Conservation (phyloP, 2,329 filamentous ascomycete genomes). For the Parastagonospora nodorum region DNA sequence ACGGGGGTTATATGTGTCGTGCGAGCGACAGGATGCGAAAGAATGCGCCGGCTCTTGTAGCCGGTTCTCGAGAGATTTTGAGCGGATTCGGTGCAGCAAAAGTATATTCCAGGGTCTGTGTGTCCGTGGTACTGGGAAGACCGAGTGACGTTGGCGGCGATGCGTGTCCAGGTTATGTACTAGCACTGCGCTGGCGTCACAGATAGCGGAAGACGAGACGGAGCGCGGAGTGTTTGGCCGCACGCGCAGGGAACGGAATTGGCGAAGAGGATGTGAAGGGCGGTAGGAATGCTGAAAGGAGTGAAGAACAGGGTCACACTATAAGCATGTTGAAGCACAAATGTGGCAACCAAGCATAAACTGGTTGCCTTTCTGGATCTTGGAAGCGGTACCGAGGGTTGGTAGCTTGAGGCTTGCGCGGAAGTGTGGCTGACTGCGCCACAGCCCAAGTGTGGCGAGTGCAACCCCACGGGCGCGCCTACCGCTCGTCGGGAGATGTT, state of each 20-base stretch:
- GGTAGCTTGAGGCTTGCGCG: neutral
- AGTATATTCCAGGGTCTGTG: neutral
- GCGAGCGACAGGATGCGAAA: neutral
- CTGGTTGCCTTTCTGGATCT: neutral
- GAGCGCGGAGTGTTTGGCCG: constrained; percentile 26
- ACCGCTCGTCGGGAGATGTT: constrained; percentile 10
- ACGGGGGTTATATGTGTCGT: neutral
- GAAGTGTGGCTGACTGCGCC: neutral
- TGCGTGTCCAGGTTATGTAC: neutral
- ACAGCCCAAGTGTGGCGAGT: neutral
- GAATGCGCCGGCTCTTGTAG: constrained; percentile 11
- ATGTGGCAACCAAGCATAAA: too few species aligned
- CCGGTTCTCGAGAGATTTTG: neutral
- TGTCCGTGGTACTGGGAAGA: neutral
- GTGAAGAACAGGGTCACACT: neutral
- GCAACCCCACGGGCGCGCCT: neutral
- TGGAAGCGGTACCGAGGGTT: neutral
- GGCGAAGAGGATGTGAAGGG: neutral
- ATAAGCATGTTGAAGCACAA: too few species aligned
- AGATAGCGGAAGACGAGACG: constrained; percentile 15
- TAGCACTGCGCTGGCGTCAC: constrained; percentile 13
- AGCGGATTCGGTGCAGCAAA: neutral
- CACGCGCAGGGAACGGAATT: neutral
- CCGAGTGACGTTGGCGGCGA: neutral
- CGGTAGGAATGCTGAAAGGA: neutral